phyloP scores from a whole-genome alignment of 768 basidiomycete species.

The Russula sp. region DNA sequence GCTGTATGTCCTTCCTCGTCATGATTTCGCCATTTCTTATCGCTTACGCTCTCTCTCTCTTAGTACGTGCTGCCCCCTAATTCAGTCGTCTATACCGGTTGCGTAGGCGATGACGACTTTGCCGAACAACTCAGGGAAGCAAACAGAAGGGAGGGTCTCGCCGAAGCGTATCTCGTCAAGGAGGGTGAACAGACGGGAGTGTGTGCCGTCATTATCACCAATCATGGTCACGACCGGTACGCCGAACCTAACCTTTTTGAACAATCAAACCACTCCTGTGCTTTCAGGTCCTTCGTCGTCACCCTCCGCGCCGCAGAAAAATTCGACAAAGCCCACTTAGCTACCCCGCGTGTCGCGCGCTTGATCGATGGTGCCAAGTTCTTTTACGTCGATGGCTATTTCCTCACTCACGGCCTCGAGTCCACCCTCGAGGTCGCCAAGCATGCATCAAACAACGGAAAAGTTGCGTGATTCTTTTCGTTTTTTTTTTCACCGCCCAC shows the following conservation, averaged over 20 bases:
- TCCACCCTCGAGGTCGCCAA: slow-evolving; percentile 67
- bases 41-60: slow-evolving; percentile 8
- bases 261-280: not conserved
- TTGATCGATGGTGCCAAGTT: slow-evolving; percentile 73
- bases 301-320: slow-evolving; percentile 85
- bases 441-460: slow-evolving; percentile 65
- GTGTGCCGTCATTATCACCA: slow-evolving; percentile 89
- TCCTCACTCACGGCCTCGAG: slow-evolving; percentile 79
- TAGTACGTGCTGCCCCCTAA: slow-evolving; percentile 86
- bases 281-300: slow-evolving; percentile 81
- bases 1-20: slow-evolving; percentile 56
- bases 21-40: not conserved
- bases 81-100: slow-evolving; percentile 91
- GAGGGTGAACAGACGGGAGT: slow-evolving; percentile 87
- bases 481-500: not conserved
- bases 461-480: slow-evolving; percentile 40
- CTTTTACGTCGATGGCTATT: slow-evolving; percentile 96
- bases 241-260: slow-evolving; percentile 21
- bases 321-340: slow-evolving; percentile 76
- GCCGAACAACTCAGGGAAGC: slow-evolving; percentile 83
- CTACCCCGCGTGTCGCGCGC: slow-evolving; percentile 64
- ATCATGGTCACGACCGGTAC: slow-evolving; percentile 71
- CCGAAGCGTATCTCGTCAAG: slow-evolving; percentile 84
- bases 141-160: slow-evolving; percentile 87
- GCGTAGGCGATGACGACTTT: slow-evolving; percentile 87